Conservation (phyloP, 108 stramenopile genomes). For the Skeletonema potamos region DNA sequence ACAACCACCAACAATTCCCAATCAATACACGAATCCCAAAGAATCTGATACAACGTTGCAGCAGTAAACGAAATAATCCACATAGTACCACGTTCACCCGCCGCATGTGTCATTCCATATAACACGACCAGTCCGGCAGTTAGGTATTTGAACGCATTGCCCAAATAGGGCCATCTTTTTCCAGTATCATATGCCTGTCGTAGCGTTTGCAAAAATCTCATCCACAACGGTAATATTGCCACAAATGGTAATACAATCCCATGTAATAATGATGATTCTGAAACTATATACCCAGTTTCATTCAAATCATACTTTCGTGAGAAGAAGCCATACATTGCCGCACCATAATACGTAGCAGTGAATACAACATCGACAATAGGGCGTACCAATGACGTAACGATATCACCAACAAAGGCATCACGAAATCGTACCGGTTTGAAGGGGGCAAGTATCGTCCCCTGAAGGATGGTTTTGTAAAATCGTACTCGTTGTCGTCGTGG, state of each 20-base stretch:
- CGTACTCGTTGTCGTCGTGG: conserved; percentile 66
- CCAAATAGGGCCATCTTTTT: conserved; percentile 82
- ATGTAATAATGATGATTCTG: conserved; percentile 73
- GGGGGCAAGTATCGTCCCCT: conserved; percentile 66
- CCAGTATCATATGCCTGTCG: conserved; percentile 76
- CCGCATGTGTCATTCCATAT: conserved; percentile 86
- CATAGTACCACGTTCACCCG: conserved; percentile 53
- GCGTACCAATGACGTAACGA: conserved; percentile 76
- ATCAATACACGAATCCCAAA: conserved; percentile 86
- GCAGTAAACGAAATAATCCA: conserved; percentile 67
- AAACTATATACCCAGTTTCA: conserved; percentile 55
- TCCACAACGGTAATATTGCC: conserved; percentile 75
- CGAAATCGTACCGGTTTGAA: conserved; percentile 67
- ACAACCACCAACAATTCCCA: conserved; percentile 82
- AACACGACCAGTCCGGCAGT: conserved; percentile 74
- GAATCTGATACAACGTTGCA: conserved; percentile 76
- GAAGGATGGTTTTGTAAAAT: conserved; percentile 74
- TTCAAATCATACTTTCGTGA: conserved; percentile 60
- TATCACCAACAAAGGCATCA: conserved; percentile 84
- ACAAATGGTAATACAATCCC: conserved; percentile 72
- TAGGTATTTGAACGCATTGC: conserved; percentile 84
- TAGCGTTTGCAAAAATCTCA: conserved; percentile 82
- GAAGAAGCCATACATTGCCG: conserved; percentile 66
- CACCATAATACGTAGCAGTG: conserved; percentile 72
- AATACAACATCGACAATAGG: conserved; percentile 81